A percentile compares a stretch with the other conserved stretches of the same genome.
phyloP scores from a whole-genome alignment of 1,139 yeast genomes.

The Sugiyamaella castrensis region DNA sequence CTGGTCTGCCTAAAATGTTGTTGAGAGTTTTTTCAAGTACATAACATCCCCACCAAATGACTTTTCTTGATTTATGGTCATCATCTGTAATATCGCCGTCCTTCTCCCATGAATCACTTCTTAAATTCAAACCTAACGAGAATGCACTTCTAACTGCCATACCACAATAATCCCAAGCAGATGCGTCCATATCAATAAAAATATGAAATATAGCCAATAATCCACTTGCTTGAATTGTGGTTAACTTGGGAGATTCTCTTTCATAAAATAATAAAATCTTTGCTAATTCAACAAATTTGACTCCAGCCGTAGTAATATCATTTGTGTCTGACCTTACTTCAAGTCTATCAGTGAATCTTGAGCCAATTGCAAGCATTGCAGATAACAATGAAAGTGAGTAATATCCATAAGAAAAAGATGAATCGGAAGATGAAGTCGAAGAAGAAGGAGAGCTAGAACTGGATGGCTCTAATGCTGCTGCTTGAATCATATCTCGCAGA shows the following conservation, averaged over 20 bases:
- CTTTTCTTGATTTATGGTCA: slow-evolving; percentile 16
- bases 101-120: slow-evolving; percentile 13
- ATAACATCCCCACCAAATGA: slow-evolving; percentile 20
- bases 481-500: slow-evolving; percentile 7
- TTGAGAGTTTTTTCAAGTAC: slow-evolving; percentile 16
- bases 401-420: not conserved
- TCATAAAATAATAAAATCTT: slow-evolving; percentile 9
- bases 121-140: slow-evolving; percentile 13
- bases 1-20: slow-evolving; percentile 17
- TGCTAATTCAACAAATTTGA: slow-evolving; percentile 6
- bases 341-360: slow-evolving; percentile 9
- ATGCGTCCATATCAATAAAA: slow-evolving; percentile 9
- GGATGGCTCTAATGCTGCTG: no score
- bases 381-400: slow-evolving; percentile 10
- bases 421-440: no score
- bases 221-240: slow-evolving; percentile 14
- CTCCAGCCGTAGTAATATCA: slow-evolving; percentile 10
- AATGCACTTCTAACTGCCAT: slow-evolving; percentile 14
- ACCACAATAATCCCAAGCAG: slow-evolving; percentile 15
- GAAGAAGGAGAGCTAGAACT: not conserved
- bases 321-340: slow-evolving; percentile 11
- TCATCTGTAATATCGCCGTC: slow-evolving; percentile 11
- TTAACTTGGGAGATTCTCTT: slow-evolving; percentile 8
- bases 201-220: slow-evolving; percentile 12
- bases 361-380: slow-evolving; percentile 12